Evolutionary conservation across 768 basidiomycete species (phyloP), one percentile per base, ranked within the genome.

Genomic region (Trametes sanguinea): DNA sequence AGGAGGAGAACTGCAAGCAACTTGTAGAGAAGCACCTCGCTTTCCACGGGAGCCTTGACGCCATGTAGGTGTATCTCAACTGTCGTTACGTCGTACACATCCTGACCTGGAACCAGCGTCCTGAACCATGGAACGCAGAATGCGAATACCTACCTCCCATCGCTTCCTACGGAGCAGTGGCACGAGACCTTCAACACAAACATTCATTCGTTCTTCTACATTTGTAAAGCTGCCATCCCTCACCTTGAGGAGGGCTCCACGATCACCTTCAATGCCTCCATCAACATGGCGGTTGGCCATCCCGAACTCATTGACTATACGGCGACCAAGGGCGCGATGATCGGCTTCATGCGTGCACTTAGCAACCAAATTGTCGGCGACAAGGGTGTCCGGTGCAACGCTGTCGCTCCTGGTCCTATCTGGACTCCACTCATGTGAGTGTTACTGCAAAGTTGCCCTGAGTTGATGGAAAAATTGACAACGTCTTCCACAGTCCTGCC

Each of bases 291-390:
- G 51, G 71, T 79, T 35, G 80, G 80, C 0, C 78, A 81, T 37
- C 72, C 73, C n/a, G 76, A 80, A 61, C 73, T 85, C 27, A 67
- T 84, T 42, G 83, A 85, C 71, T 85, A 83, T 71, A 83, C 82
- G 14, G 69, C 81, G 7, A 83, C 83, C 30, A 84, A 84, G 68
- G 83, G 83, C 9, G 80, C 82, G 8, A 80, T 83, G 61, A 74
- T 83, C 53, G 75, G 69, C 13, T 81, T 83, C 69, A 77, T 78
- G 52, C 71, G 83, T 30, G 79, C 77, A 0, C 70, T 84, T 56
- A 77, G 76, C 53, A 84, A 83, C 68, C 81, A 83, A 69, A 74
- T 83, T 42, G 77, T 83, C 44, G 77, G 78, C 56, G 76, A 78
- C 61, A 81, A 78, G 68, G 77, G 76, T 6, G 80, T 84, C 60